Evolutionary conservation across 1,284 basidiomycete genomes (phyloP).

Genomic region (Inonotus obliquus): DNA sequence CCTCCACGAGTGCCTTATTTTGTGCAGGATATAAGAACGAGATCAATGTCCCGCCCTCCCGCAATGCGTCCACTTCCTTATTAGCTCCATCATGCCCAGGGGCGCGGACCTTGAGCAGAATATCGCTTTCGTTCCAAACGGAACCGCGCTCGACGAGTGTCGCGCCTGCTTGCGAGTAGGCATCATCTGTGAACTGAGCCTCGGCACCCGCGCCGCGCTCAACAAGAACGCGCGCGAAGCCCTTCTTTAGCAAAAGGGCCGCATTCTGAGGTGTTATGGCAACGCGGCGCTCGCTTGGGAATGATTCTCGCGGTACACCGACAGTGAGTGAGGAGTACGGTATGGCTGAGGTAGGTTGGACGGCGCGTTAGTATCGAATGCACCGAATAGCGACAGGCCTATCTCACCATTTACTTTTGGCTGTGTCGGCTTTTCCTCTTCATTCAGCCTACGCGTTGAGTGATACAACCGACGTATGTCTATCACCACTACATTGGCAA

Average conservation of each 20-base stretch:
- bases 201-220: constrained; percentile 66
- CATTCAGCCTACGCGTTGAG: constrained; percentile 3
- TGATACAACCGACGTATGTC: constrained; percentile 11
- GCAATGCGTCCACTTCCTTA: constrained; percentile 51
- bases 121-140: constrained; percentile 60
- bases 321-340: constrained; percentile 73
- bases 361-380: neutral
- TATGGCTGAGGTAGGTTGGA: constrained; percentile 35
- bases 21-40: constrained; percentile 82
- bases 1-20: constrained; percentile 68
- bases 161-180: constrained; percentile 75
- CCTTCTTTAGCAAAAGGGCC: constrained; percentile 71
- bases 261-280: constrained; percentile 77
- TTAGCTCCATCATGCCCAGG: constrained; percentile 38
- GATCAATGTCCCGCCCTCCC: constrained; percentile 70
- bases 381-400: neutral
- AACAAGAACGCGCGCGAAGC: constrained; percentile 67
- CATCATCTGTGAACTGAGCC: constrained; percentile 76
- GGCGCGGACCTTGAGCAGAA: constrained; percentile 78
- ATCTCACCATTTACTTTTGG: constrained; percentile 12
- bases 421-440: constrained; percentile 8
- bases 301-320: constrained; percentile 73
- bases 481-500: neutral
- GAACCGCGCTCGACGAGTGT: constrained; percentile 62
- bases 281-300: constrained; percentile 72